Conservation (phyloP, 305 asterid species). For the Caryopteris hybrid region DNA sequence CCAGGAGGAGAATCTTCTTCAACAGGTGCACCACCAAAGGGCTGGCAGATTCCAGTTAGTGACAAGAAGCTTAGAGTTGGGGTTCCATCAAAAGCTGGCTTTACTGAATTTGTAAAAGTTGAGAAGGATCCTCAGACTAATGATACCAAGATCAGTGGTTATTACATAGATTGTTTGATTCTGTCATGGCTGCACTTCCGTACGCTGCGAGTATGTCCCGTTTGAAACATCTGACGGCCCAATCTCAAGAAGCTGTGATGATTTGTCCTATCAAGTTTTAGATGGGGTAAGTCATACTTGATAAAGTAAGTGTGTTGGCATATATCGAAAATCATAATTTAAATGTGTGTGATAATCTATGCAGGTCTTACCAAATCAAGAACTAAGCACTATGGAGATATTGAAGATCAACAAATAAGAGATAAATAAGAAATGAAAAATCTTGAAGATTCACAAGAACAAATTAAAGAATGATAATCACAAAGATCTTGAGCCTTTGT, state of each 20-base stretch:
- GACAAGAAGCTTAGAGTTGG: slow-evolving; percentile 28
- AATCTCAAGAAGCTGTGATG: slow-evolving; percentile 25
- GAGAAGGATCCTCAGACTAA: too few relatives aligned
- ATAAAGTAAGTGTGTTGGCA: too few relatives aligned
- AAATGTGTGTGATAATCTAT: too few relatives aligned
- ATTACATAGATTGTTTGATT: slow-evolving; percentile 37
- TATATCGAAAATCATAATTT: too few relatives aligned
- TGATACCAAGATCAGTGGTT: slow-evolving; percentile 21
- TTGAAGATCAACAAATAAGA: too few relatives aligned
- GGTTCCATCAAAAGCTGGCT: slow-evolving; percentile 25
- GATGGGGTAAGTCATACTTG: slow-evolving; percentile 32
- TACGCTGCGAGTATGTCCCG: slow-evolving; percentile 30
- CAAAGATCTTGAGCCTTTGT: too few relatives aligned
- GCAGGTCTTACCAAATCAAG: too few relatives aligned
- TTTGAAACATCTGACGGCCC: slow-evolving; percentile 23
- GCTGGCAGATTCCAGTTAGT: slow-evolving; percentile 22
- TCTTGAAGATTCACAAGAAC: too few relatives aligned
- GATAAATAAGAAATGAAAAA: too few relatives aligned
- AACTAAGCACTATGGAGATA: too few relatives aligned
- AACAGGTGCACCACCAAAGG: slow-evolving; percentile 12
- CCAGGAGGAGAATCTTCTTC: slow-evolving; percentile 35
- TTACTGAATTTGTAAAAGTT: slow-evolving; percentile 22
- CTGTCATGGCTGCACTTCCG: slow-evolving; percentile 31
- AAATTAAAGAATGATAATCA: too few relatives aligned
- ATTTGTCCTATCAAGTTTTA: slow-evolving; percentile 31